phyloP scores from a whole-genome alignment of 1,284 basidiomycete species.

The Dichomitus squalens region DNA sequence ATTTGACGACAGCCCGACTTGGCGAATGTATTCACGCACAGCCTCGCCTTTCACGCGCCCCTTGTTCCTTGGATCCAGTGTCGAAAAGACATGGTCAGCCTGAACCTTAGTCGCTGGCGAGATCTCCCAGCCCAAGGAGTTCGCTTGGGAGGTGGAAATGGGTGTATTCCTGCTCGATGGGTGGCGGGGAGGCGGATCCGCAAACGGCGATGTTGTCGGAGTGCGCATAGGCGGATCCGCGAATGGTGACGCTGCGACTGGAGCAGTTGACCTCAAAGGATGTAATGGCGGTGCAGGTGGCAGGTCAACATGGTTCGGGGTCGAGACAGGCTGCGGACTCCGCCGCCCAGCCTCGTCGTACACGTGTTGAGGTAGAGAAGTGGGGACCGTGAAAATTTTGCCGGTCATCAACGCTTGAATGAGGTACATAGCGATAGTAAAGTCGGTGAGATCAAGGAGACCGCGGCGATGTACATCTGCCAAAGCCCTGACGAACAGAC shows the following conservation, averaged over 20 bases:
- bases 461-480: conserved; percentile 95
- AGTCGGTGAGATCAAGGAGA: conserved; percentile 86
- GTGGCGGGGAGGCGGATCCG: conserved; percentile 16
- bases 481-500: conserved; percentile 65
- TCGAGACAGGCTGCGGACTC: background rate
- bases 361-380: conserved; percentile 77
- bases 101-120: conserved; percentile 21
- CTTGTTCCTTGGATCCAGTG: conserved; percentile 26
- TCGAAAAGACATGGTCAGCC: conserved; percentile 30
- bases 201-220: conserved; percentile 5
- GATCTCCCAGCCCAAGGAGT: conserved; percentile 22
- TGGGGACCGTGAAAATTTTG: conserved; percentile 73
- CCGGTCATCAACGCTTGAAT: conserved; percentile 91
- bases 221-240: too few species aligned
- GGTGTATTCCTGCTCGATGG: background rate
- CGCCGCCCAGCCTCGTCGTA: conserved; percentile 76
- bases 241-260: background rate
- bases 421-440: conserved; percentile 95
- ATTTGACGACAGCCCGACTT: conserved; percentile 26
- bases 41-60: conserved; percentile 26
- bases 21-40: conserved; percentile 24
- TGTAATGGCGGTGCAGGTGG: conserved; percentile 9
- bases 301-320: background rate
- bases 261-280: conserved; percentile 5
- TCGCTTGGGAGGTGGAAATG: background rate